Base-by-base conservation (phyloP, 2,329 filamentous ascomycete genomes). In the Colletotrichum magnum region DNA sequence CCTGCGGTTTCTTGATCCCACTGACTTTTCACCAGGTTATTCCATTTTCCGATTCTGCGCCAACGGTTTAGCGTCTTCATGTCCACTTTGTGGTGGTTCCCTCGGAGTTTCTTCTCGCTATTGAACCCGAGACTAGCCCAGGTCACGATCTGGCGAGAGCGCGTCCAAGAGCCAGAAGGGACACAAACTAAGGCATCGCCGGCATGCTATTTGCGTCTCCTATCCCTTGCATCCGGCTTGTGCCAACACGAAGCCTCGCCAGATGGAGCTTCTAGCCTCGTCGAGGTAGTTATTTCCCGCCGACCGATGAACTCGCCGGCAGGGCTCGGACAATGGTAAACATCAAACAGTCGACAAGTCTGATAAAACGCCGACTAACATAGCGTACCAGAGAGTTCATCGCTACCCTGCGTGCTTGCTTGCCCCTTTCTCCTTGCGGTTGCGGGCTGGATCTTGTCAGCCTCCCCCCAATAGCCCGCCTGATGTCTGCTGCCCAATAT, bases 291-390 rank as follows among this genome's bases (percentile, higher is more conserved):
- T 28, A 68, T 62, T 57, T 68, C 24, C 63, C 53, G 28, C 45
- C 41, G 28, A 39, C 64, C 64, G 32, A 21, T 69, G 36, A 64
- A 47, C 32, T 18, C 39, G 18, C 47, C 26, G 58, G 13, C 56
- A 41, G 58, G 26, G 32, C 47, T 51, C 47, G 26, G 41, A 51
- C 64, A 53, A 56, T 63, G 58, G 52, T 72, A 64, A 72, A 76
- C 65, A 72, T 75, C 72, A 74, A 73, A 75, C 74, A 72, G 58
- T 43, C 52, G 68, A 71, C 68, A 68, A 67, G 61, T 48, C 57
- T 61, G 68, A 64, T 61, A 70, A 63, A 69, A 68, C 64, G 68
- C 58, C 52, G 28, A 68, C 53, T 47, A 59, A 47, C 58, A 58
- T 68, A 64, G 64, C 68, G 48, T 36, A 58, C 21, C 24, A 45